Conservation (phyloP, 306 rosid species). For the Pyrus pyrifolia region DNA sequence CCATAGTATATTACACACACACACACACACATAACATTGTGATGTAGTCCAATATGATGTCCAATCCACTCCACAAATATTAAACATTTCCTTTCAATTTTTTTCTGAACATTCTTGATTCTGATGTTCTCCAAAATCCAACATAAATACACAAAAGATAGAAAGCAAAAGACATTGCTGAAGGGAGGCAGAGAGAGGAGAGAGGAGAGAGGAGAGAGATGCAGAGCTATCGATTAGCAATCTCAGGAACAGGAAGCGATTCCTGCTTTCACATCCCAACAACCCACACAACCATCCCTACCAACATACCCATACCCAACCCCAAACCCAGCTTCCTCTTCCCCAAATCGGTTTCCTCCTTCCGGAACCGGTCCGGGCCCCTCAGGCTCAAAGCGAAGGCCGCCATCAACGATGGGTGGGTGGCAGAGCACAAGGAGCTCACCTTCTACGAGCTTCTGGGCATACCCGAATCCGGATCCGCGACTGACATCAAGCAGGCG, state of each 20-base stretch:
- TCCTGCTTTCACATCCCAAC: slow-evolving; percentile 43
- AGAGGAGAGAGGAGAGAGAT: slow-evolving; percentile 16
- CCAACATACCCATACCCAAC: background rate
- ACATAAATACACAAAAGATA: too few relatives aligned
- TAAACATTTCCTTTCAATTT: too few relatives aligned
- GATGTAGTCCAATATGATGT: background rate
- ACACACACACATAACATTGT: background rate
- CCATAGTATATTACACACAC: background rate
- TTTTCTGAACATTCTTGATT: background rate
- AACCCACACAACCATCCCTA: background rate
- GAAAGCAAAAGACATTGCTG: background rate
- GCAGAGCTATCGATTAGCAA: slow-evolving; percentile 39
- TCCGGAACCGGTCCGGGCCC: slow-evolving; percentile 21
- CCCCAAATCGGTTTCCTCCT: slow-evolving; percentile 5
- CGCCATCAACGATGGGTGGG: slow-evolving; percentile 29
- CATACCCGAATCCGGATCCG: slow-evolving; percentile 55
- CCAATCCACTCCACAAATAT: slow-evolving; percentile 4
- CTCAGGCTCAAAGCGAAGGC: slow-evolving; percentile 32
- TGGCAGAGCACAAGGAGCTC: slow-evolving; percentile 14
- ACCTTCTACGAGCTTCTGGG: slow-evolving; percentile 79
- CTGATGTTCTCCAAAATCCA: background rate
- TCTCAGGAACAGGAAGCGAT: slow-evolving; percentile 34
- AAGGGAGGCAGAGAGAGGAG: background rate
- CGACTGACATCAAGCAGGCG: slow-evolving; percentile 66
- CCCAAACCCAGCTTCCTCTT: background rate